Evolutionary conservation across 2,329 filamentous ascomycete genomes (phyloP).

Genomic region (Colletotrichum sojae): DNA sequence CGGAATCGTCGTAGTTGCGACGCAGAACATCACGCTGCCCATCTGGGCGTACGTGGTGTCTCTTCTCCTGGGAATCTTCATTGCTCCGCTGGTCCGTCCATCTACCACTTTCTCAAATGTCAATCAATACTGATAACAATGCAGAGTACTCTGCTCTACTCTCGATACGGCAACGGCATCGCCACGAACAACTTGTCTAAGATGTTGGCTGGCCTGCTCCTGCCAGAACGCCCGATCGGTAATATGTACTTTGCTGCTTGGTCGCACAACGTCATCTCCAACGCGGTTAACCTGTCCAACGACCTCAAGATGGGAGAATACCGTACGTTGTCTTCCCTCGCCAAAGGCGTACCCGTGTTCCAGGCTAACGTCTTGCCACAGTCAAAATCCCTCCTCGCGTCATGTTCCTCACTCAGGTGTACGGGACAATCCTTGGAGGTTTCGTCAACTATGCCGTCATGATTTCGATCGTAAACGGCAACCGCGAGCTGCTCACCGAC

Average conservation of each 20-base stretch:
- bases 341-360: too few species aligned
- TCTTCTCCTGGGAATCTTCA: conserved; percentile 59
- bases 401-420: conserved; percentile 71
- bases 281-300: conserved; percentile 63
- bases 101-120: background rate
- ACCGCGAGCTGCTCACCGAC: conserved; percentile 62
- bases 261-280: conserved; percentile 70
- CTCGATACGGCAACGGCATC: conserved; percentile 69
- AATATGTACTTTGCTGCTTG: conserved; percentile 73
- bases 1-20: conserved; percentile 61
- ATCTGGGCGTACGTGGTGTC: conserved; percentile 63
- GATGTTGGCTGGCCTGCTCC: conserved; percentile 66
- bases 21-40: conserved; percentile 62
- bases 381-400: conserved; percentile 68
- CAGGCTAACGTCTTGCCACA: conserved; percentile 46
- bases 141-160: conserved; percentile 66
- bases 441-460: conserved; percentile 70
- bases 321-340: conserved; percentile 54
- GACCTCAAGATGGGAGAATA: conserved; percentile 74
- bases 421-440: conserved; percentile 67
- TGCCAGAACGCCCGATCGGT: conserved; percentile 65
- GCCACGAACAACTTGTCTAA: conserved; percentile 72
- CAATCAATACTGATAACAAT: conserved; percentile 37
- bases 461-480: conserved; percentile 65
- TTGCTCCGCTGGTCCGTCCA: conserved; percentile 63